Evolutionary conservation across 805 yeast species (phyloP), one percentile per base, ranked within the genome.

Genomic region (Cyberlindnera galapagoensis): DNA sequence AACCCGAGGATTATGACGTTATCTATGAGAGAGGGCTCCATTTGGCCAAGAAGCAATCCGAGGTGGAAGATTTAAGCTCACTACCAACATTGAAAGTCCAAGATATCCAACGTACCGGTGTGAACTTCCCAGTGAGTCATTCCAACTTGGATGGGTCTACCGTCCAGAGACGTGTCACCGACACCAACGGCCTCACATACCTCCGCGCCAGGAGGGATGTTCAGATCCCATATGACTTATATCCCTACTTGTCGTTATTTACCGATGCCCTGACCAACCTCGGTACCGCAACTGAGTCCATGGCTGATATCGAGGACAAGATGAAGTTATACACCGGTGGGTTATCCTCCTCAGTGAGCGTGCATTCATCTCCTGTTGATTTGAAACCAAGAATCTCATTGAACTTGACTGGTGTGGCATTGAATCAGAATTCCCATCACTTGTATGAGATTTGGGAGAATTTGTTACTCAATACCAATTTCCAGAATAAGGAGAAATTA

Each of bases 301-400:
- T 84, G 71, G 82, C 85, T 15, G 80, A 78, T 22, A 69, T 92
- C 36, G 97, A 90, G 51, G 87, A 88, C 44, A 76, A 78, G 27
- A 87, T 92, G 44, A 84, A 80, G 50, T 63, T 79, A 30, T 67
- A 70, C 35, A 87, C 97, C 0, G 97, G 97, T 17, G 96, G 97
- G 0, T 56, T 92, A 13, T 63, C 76, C 5, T 71, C 87, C n/a
- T 65, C 72, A 14, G 63, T 75, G 7, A 64, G 71, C 39, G 72
- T 76, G 2, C 69, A 69, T 28, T 62, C 80, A 4, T 67, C 76
- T 26, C 79, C 86, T 23, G 52, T 71, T 30, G 65, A 76, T 12
- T 40, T 54, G 15, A 53, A 65, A 3, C 64, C 82, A 3, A 67
- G 61, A 16, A 52, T 86, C 33, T 63, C 67, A 18, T 74, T 83